phyloP scores from a whole-genome alignment of 139 green algal species.

The Micractinium sp. region DNA sequence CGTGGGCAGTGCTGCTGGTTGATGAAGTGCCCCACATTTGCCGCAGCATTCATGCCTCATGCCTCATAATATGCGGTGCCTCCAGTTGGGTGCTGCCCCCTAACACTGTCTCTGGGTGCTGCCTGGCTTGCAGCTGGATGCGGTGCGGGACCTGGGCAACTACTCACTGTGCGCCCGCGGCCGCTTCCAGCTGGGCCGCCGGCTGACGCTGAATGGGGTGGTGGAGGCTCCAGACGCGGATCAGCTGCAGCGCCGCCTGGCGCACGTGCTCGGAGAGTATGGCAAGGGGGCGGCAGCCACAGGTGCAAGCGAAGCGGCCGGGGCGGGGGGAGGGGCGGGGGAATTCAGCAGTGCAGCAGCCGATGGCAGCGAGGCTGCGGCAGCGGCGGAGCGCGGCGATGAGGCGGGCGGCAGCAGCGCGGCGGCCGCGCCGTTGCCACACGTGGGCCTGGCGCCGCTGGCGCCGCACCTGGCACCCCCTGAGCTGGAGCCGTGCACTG shows the following conservation, averaged over 20 bases:
- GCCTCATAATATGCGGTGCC: no score
- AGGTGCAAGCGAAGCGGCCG: not conserved
- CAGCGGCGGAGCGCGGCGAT: not conserved
- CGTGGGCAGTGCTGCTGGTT: no score
- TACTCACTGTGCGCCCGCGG: constrained; percentile 56
- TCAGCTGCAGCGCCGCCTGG: not conserved
- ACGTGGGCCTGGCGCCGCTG: not conserved
- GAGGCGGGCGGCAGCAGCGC: not conserved
- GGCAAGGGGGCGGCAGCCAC: not conserved
- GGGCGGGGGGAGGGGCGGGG: not conserved
- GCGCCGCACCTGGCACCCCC: not conserved
- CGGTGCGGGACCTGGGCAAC: constrained; percentile 57
- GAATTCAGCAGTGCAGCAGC: not conserved
- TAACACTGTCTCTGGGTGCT: not conserved
- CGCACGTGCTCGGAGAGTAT: not conserved
- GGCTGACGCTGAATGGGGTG: constrained; percentile 43
- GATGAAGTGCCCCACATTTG: no score
- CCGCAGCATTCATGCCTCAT: no score
- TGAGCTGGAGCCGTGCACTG: constrained; percentile 1
- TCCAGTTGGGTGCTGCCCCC: not conserved
- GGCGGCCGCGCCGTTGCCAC: not conserved
- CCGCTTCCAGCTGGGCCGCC: constrained; percentile 37
- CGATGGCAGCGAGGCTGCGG: no score
- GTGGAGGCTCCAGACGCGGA: constrained; percentile 48
- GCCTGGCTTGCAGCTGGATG: constrained; percentile 29